Conservation (phyloP, 2,329 filamentous ascomycete species). For the Nemania diffusa region DNA sequence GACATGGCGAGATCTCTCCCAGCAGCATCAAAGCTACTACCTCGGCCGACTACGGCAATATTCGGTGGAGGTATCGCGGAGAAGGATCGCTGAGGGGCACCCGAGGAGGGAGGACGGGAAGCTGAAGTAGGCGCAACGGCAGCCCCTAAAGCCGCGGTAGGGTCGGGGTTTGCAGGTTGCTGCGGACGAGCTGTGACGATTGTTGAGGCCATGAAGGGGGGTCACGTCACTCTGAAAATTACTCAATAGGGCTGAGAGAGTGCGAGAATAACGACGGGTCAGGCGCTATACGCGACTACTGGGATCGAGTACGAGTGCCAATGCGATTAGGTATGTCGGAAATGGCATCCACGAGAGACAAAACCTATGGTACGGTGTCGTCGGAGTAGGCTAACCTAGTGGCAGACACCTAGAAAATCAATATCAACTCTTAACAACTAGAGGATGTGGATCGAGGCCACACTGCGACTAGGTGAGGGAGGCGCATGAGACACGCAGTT, state of each 20-base stretch:
- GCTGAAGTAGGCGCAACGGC: conserved; percentile 29
- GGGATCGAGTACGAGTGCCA: conserved; percentile 1
- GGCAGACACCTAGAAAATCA: conserved; percentile 1
- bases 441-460: conserved; percentile 14
- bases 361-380: background rate
- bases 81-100: conserved; percentile 31
- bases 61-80: conserved; percentile 32
- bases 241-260: conserved; percentile 8
- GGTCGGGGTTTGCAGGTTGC: conserved; percentile 28
- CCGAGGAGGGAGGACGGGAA: conserved; percentile 28
- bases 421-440: conserved; percentile 5
- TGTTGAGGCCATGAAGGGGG: conserved; percentile 53
- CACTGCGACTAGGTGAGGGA: background rate
- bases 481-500: conserved; percentile 12
- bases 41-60: conserved; percentile 23
- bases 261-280: background rate
- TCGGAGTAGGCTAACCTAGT: background rate
- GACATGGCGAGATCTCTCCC: conserved; percentile 54
- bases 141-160: conserved; percentile 6
- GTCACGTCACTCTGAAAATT: background rate
- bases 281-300: background rate
- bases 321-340: conserved; percentile 21
- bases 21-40: conserved; percentile 42
- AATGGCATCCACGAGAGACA: conserved; percentile 15
- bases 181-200: conserved; percentile 49